These are phyloP conservation scores for Peronospora tabacina DNA, from an alignment of 352 stramenopile genomes.

Conservation along the genomic window DNA sequence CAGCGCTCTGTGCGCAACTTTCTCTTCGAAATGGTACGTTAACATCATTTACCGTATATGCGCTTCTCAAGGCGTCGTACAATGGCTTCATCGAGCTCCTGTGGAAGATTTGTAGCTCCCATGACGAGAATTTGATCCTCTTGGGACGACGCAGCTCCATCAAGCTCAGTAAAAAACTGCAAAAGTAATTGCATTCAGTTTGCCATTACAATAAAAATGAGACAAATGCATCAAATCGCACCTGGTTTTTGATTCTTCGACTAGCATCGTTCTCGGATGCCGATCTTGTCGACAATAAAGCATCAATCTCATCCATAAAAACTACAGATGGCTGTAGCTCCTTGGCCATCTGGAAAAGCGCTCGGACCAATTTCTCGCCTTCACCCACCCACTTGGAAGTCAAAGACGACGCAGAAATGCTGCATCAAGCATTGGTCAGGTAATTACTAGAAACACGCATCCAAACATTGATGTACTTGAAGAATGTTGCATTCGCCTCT, in stretches of 20 bases:
- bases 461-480: conserved; percentile 39
- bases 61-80: conserved; percentile 81
- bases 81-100: conserved; percentile 84
- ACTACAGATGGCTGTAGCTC: conserved; percentile 81
- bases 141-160: conserved; percentile 60
- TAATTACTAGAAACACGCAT: conserved; percentile 1
- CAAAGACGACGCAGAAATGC: conserved; percentile 81
- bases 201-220: neutral
- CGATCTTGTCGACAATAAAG: conserved; percentile 66
- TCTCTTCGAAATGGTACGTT: neutral
- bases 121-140: conserved; percentile 84
- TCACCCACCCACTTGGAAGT: conserved; percentile 89
- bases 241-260: conserved; percentile 86
- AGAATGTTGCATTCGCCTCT: conserved; percentile 78
- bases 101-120: conserved; percentile 80
- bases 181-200: neutral
- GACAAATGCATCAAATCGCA: conserved; percentile 11
- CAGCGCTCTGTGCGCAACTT: neutral
- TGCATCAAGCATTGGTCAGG: conserved; percentile 23
- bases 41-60: conserved; percentile 67
- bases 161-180: conserved; percentile 85
- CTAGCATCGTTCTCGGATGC: conserved; percentile 81
- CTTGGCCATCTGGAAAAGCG: conserved; percentile 88
- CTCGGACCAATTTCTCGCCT: conserved; percentile 91
- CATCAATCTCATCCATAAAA: conserved; percentile 88